Base-by-base conservation (phyloP, 169 alveolate species). In the Plasmodium adleri region DNA sequence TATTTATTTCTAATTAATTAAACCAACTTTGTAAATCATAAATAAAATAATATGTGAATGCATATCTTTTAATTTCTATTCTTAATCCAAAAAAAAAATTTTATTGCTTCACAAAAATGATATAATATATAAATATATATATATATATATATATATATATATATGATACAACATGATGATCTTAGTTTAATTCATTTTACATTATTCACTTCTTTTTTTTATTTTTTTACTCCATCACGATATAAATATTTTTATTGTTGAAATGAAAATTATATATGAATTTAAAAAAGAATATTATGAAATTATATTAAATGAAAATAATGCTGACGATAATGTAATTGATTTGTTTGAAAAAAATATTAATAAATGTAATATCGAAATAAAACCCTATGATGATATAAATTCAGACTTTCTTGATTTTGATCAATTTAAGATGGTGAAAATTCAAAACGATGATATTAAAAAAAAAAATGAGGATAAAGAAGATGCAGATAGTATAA, bases 241-340 rank as follows among this genome's bases (percentile, higher is more conserved):
- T 5, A 39, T 39, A 39, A 39, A 39, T 39, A 39, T 39, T 6
- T 9, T 39, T 39, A 39, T 5, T 9, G 7, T 59, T 12, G 28
- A 24, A 80, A 80, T 80, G 90, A 80, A 68, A 62, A 62, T 80
- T 12, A 80, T 80, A 10, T 80, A 80, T 22, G 49, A 32, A 72
- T 80, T 17, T 54, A 80, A 80, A 68, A 68, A 68, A 45, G 85
- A 80, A 62, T 9, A 54, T 50, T 80, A 80, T 49, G 90, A 80
- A 68, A 20, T 80, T 9, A 13, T 67, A 28, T 10, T 80, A 10
- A 72, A 58, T 47, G 90, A 80, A 26, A 56, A 62, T 49, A 80
- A 80, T 68, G 67, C 52, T 3, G 90, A 80, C 72, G 68, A 80
- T 13, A 67, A 68, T 43, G 64, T 80, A 43, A 68, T 80, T 28